Evolutionary conservation across 345 rosid species (phyloP), one percentile per base, ranked within the genome.

Genomic region (Xanthoceras sorbifolium): DNA sequence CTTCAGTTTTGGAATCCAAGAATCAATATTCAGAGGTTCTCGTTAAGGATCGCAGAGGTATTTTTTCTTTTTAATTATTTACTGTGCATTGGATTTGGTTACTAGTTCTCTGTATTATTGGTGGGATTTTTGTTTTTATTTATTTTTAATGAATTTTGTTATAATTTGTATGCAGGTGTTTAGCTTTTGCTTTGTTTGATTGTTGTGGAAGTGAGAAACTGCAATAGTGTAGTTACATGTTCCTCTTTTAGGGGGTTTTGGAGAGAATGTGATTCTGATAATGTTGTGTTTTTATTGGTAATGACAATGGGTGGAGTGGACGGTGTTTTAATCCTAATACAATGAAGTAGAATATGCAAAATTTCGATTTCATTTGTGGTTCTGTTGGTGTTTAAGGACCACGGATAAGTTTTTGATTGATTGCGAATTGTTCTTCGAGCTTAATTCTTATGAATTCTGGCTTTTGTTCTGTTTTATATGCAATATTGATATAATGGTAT

Each of bases 71-170:
- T 50, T 23, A 9, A 28, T 48, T 18, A 9, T 69, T 29, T 26
- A 14, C 40, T 36, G 40, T 36, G 4, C 26, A 46, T 48, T 17
- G 60, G 28, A 26, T 48, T 50, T 69, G 38, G 9, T 15, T 4
- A 28, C 17, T 28, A 50, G 22, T 8, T 50, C 17, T 32, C 17
- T 34, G n/a, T 32, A 9, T 34, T 3, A 54, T 55, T 32, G 40
- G 25, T 44, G 36, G 36, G 50, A 11, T 44, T 22, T 52, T 22
- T 9, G n/a, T n/a, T n/a, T n/a, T n/a, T n/a, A n/a, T n/a, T n/a
- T n/a, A n/a, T n/a, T n/a, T 54, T 71, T 61, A 32, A 20, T 71
- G 74, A 36, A 32, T 54, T 48, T 44, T 55, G 64, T 17, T 71
- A 36, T 26, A 59, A 40, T 55, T 36, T 32, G 40, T 50, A 5